phyloP scores from a whole-genome alignment of 106 monocot genomes.

The Posidonia australis region DNA sequence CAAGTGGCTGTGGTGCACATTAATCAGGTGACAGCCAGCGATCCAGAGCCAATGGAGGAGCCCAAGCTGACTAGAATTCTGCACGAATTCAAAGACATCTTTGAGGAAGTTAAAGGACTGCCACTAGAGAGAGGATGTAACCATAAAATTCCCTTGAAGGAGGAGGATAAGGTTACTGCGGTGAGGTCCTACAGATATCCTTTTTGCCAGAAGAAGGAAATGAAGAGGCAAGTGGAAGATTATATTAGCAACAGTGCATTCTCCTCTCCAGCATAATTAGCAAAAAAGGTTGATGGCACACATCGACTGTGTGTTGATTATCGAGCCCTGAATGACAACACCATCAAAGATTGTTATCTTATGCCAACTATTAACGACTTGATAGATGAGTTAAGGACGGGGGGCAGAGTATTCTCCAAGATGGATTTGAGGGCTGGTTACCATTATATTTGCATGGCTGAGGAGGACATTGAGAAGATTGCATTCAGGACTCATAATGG shows the following conservation, averaged over 20 bases:
- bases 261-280: not conserved
- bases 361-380: not conserved
- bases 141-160: too few species aligned
- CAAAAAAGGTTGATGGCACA: not conserved
- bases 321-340: not conserved
- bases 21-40: too few species aligned
- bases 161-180: not conserved
- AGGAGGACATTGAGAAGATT: not conserved
- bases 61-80: too few species aligned
- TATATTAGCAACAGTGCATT: not conserved
- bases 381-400: not conserved
- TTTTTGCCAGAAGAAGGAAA: too few species aligned
- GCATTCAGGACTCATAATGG: not conserved
- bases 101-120: too few species aligned
- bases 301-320: not conserved
- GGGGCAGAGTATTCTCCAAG: not conserved
- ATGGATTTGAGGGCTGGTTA: not conserved
- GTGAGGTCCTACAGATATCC: too few species aligned
- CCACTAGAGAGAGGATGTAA: not conserved
- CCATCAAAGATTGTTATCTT: not conserved
- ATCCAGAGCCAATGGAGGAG: too few species aligned
- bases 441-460: not conserved
- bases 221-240: too few species aligned
- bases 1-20: too few species aligned
- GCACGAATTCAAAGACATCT: too few species aligned